Conservation (phyloP, 768 basidiomycete genomes). For the Dacryopinax spathularia region DNA sequence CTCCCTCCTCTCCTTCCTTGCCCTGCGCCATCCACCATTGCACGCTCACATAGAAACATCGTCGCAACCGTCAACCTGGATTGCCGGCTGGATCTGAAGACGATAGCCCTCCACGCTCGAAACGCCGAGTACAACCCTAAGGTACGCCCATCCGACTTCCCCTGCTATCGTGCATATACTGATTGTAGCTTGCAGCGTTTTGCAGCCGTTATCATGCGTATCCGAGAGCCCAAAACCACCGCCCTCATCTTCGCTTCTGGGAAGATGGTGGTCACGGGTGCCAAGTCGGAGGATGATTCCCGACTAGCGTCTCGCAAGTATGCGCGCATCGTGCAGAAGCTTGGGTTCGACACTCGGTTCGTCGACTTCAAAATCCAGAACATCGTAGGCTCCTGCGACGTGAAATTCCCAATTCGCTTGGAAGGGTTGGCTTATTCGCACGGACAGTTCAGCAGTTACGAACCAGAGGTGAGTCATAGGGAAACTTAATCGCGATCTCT, state of each 20-base stretch:
- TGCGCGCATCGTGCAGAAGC: conserved; percentile 97
- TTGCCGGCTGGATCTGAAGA: conserved; percentile 92
- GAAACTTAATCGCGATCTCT: neutral
- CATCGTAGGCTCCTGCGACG: conserved; percentile 95
- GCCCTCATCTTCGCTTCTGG: conserved; percentile 98
- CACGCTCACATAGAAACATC: conserved; percentile 46
- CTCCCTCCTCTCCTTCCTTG: neutral
- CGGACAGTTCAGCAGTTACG: conserved; percentile 95
- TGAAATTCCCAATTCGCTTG: conserved; percentile 95
- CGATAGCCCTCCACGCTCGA: conserved; percentile 91
- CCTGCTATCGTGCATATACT: conserved; percentile 36
- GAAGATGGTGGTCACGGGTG: conserved; percentile 99
- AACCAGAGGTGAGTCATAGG: conserved; percentile 65
- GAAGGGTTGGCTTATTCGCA: conserved; percentile 96
- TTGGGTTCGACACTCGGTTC: conserved; percentile 98
- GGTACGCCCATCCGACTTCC: conserved; percentile 64
- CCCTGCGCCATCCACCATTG: neutral
- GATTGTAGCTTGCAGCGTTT: conserved; percentile 71
- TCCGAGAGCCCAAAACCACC: conserved; percentile 98
- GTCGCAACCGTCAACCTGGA: conserved; percentile 98
- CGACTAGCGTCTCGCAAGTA: conserved; percentile 95
- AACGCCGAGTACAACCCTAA: conserved; percentile 99
- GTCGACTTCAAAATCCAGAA: conserved; percentile 99
- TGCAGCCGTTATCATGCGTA: conserved; percentile 99
- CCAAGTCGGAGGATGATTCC: conserved; percentile 97